Percentiles rank a stretch among this genome's conserved stretches.
Evolutionary conservation across 2,329 filamentous ascomycete genomes (phyloP).

Genomic region (Coniochaeta sp.): DNA sequence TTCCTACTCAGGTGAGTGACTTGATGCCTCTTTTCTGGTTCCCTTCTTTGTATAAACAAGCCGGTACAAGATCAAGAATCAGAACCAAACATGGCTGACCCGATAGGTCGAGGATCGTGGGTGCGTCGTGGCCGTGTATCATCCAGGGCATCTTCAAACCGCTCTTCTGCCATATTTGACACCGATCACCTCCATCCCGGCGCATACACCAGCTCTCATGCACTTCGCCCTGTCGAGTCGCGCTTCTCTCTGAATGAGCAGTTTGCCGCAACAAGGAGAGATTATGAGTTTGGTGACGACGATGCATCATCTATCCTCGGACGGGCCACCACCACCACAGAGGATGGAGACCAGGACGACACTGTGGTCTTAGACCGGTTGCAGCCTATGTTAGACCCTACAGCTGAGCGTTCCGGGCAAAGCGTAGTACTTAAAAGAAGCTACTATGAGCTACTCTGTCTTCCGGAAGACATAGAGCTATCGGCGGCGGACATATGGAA

Average conservation of each 20-base stretch:
- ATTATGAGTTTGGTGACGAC: constrained; percentile 40
- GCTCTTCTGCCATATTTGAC: constrained; percentile 4
- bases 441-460: constrained; percentile 37
- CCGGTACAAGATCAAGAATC: no score
- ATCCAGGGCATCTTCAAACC: background rate
- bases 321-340: constrained; percentile 18
- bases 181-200: constrained; percentile 4
- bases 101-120: background rate
- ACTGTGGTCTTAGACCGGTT: constrained; percentile 8
- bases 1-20: background rate
- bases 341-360: constrained; percentile 13
- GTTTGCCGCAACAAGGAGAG: constrained; percentile 36
- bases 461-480: constrained; percentile 25
- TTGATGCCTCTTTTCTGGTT: background rate
- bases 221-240: constrained; percentile 28
- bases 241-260: constrained; percentile 39
- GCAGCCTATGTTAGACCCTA: background rate
- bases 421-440: background rate
- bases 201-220: constrained; percentile 8
- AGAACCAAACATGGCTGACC: background rate
- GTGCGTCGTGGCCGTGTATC: background rate
- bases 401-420: background rate
- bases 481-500: constrained; percentile 28
- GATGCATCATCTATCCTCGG: constrained; percentile 30
- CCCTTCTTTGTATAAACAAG: background rate